phyloP scores from a whole-genome alignment of 345 rosid species.

The Populus simonii region DNA sequence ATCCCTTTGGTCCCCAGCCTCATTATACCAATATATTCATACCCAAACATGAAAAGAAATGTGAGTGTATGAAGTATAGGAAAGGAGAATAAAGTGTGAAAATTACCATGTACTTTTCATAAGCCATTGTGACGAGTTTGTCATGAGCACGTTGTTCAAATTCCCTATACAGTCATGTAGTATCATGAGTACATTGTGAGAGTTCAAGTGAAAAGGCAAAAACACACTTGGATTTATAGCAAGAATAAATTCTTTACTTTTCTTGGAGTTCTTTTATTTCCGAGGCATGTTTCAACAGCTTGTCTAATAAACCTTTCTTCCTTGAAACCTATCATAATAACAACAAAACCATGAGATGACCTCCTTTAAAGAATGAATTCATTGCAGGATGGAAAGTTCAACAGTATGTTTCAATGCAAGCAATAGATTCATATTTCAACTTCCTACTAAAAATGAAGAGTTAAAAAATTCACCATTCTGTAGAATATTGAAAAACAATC shows the following conservation, averaged over 20 bases:
- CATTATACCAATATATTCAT: neutral
- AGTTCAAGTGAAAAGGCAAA: slow-evolving; percentile 12
- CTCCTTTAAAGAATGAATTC: neutral
- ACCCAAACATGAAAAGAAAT: neutral
- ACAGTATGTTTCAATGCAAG: neutral
- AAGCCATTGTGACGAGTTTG: slow-evolving; percentile 76
- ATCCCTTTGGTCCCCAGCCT: neutral
- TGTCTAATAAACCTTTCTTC: slow-evolving; percentile 64
- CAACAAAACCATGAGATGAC: slow-evolving; percentile 9
- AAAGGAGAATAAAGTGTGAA: neutral
- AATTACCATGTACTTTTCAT: slow-evolving; percentile 78
- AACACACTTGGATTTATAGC: slow-evolving; percentile 7
- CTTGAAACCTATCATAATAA: slow-evolving; percentile 50
- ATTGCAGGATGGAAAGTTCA: slow-evolving; percentile 15
- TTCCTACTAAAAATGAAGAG: neutral
- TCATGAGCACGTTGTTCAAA: slow-evolving; percentile 66
- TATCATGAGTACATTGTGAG: slow-evolving; percentile 2
- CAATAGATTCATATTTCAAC: slow-evolving; percentile 3
- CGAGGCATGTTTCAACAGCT: slow-evolving; percentile 55
- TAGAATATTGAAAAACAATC: neutral
- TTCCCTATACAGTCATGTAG: slow-evolving; percentile 46
- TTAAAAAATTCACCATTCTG: neutral
- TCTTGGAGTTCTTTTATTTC: slow-evolving; percentile 67
- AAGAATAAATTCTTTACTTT: slow-evolving; percentile 45
- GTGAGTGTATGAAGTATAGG: neutral